Conservation (phyloP, 1,284 basidiomycete genomes). For the Porodaedalea pini region DNA sequence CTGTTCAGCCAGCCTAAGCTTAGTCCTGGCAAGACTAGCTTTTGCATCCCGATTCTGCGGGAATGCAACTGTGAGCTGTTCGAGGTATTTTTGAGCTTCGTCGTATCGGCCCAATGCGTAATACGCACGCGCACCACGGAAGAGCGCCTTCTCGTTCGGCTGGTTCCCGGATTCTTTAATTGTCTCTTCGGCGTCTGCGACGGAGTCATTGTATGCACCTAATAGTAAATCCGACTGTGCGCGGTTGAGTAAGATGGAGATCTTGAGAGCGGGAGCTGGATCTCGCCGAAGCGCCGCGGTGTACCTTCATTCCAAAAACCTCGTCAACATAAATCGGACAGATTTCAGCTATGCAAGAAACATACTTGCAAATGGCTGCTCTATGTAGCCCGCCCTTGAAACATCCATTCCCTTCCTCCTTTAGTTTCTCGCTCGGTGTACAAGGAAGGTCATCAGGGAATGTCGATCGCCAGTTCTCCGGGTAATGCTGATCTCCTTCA, state of each 20-base stretch:
- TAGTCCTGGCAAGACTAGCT: background rate
- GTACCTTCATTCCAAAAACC: conserved; percentile 5
- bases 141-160: conserved; percentile 18
- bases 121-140: conserved; percentile 12
- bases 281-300: conserved; percentile 9
- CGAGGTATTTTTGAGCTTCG: conserved; percentile 2
- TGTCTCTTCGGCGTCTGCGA: conserved; percentile 6
- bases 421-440: conserved; percentile 14
- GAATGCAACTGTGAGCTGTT: conserved; percentile 6
- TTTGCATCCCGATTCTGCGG: conserved; percentile 17
- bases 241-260: conserved; percentile 17
- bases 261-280: conserved; percentile 4
- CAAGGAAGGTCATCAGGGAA: background rate
- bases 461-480: conserved; percentile 13
- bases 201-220: conserved; percentile 1
- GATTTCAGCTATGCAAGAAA: background rate
- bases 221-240: conserved; percentile 15
- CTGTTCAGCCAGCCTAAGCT: conserved; percentile 11
- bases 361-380: conserved; percentile 14
- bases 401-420: conserved; percentile 15
- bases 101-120: conserved; percentile 15
- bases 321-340: background rate
- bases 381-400: conserved; percentile 17
- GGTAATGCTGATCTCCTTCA: conserved; percentile 13
- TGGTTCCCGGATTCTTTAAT: conserved; percentile 1